A percentile compares a stretch with the other conserved stretches of the same genome.
Conservation (phyloP, 2,329 filamentous ascomycete genomes). For the Boeremia exigua region DNA sequence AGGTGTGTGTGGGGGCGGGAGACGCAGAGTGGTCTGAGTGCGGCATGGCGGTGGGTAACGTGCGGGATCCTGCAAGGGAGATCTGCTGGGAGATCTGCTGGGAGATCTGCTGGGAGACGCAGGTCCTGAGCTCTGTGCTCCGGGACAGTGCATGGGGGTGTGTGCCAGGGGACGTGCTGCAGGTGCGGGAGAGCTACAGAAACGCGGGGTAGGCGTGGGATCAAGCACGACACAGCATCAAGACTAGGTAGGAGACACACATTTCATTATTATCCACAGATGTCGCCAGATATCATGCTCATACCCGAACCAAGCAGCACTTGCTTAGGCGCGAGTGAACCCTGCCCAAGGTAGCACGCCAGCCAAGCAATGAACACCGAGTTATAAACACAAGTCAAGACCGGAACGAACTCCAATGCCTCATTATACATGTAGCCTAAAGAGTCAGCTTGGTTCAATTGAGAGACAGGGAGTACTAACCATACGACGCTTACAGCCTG, state of each 20-base stretch:
- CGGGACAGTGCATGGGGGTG: too few relatives aligned
- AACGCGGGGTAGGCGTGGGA: slow-evolving; percentile 25
- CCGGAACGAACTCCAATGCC: slow-evolving; percentile 43
- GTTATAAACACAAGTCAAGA: slow-evolving; percentile 49
- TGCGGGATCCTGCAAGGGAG: too few relatives aligned
- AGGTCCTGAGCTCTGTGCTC: too few relatives aligned
- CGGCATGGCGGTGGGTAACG: slow-evolving; percentile 20
- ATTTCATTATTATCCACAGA: slow-evolving; percentile 50
- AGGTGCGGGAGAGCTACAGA: slow-evolving; percentile 12
- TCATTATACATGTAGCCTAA: slow-evolving; percentile 35
- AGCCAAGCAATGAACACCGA: slow-evolving; percentile 37
- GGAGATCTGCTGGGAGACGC: too few relatives aligned
- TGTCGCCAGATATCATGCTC: slow-evolving; percentile 37
- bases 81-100: too few relatives aligned
- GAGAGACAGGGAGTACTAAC: slow-evolving; percentile 25
- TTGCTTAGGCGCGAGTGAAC: slow-evolving; percentile 20
- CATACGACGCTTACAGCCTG: slow-evolving; percentile 60
- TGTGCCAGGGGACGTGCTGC: background rate
- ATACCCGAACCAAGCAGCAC: slow-evolving; percentile 31
- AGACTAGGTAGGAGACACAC: slow-evolving; percentile 20
- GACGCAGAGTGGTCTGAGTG: slow-evolving; percentile 28
- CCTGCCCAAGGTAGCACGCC: slow-evolving; percentile 26
- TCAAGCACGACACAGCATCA: background rate
- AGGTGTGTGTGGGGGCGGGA: slow-evolving; percentile 19
- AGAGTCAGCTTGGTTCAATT: background rate